Evolutionary conservation across 2,329 filamentous ascomycete genomes (phyloP), one percentile per base, ranked within the genome.

Genomic region (Dichotomopilus funicola): DNA sequence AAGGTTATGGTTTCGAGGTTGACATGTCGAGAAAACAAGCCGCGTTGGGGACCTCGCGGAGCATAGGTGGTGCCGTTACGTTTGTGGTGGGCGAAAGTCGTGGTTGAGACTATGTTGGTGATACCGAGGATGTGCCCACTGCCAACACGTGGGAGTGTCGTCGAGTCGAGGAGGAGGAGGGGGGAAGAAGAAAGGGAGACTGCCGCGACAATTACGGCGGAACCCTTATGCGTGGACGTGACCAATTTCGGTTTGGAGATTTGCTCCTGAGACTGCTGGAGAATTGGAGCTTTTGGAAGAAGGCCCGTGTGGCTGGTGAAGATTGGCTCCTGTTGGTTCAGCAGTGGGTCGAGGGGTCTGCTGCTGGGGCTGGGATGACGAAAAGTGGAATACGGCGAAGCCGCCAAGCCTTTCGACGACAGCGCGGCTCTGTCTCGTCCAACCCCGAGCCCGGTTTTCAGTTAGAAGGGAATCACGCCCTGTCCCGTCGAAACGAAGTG

Each of bases 11-110:
- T 36, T 56, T 49, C 50, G 54, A 58, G 51, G 51, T 51, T 57
- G 54, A 60, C 61, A 63, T 63, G 49, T 61, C 59, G 56, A 49
- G 50, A 46, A 45, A 45, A 53, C 40, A 44, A 52, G 52, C 38
- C 51, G 54, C 40, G 43, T 51, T 57, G 31, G 48, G 51, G 47
- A 38, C 43, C 46, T 54, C 55, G 51, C 53, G 43, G 56, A 45
- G 60, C 60, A 62, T 56, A 57, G 53, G 61, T 56, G 55, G 45
- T 50, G 50, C 50, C 36, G 43, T 48, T 49, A 40, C 50, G 34
- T 40, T 41, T 42, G 13, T 49, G 5, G 42, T n/a, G 34, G 37
- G 47, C 33, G 49, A 9, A n/a, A 27, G 7, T 27, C 19, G 33
- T 1, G 33, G 19, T 54, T 44, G 37, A 36, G 41, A 50, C 42